Evolutionary conservation across 495 filamentous ascomycete genomes (phyloP).

Genomic region (Hypoxylon fragiforme): DNA sequence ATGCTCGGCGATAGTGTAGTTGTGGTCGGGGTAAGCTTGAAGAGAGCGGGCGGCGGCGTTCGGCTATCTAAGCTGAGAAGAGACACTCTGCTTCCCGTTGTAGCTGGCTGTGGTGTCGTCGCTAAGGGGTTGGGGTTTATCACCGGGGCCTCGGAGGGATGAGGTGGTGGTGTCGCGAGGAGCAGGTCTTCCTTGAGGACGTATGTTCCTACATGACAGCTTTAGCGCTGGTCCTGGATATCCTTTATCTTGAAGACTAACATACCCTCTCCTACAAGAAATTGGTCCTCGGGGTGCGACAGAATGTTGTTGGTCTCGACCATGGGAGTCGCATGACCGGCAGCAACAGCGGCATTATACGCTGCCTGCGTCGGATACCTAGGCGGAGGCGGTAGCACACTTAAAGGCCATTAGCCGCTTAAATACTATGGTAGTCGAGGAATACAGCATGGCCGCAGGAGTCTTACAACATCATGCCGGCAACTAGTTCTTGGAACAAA

Average conservation of each 20-base stretch:
- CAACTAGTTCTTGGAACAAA: not conserved
- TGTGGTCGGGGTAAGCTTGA: conserved; percentile 43
- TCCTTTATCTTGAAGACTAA: conserved; percentile 1
- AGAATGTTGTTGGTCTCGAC: conserved; percentile 93
- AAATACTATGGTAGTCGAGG: conserved; percentile 8
- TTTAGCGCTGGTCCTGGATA: conserved; percentile 13
- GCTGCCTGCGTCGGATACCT: conserved; percentile 71
- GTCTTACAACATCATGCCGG: conserved; percentile 37
- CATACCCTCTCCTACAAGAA: conserved; percentile 91
- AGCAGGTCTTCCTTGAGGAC: conserved; percentile 84
- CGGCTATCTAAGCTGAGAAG: conserved; percentile 68
- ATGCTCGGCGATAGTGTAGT: conserved; percentile 54
- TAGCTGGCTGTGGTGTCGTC: conserved; percentile 77
- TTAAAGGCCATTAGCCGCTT: conserved; percentile 38
- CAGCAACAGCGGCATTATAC: conserved; percentile 66
- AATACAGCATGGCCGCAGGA: conserved; percentile 3
- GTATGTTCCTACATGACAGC: conserved; percentile 70
- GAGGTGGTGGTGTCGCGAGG: conserved; percentile 91
- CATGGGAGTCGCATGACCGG: conserved; percentile 66
- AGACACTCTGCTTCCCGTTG: conserved; percentile 83
- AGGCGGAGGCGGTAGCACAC: conserved; percentile 82
- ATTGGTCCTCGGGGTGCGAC: conserved; percentile 73
- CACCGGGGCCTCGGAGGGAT: conserved; percentile 87
- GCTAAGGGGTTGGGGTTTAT: conserved; percentile 87
- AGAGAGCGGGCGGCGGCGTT: conserved; percentile 60